Conservation (phyloP, 2,329 filamentous ascomycete genomes). For the Colletotrichum sublineola region DNA sequence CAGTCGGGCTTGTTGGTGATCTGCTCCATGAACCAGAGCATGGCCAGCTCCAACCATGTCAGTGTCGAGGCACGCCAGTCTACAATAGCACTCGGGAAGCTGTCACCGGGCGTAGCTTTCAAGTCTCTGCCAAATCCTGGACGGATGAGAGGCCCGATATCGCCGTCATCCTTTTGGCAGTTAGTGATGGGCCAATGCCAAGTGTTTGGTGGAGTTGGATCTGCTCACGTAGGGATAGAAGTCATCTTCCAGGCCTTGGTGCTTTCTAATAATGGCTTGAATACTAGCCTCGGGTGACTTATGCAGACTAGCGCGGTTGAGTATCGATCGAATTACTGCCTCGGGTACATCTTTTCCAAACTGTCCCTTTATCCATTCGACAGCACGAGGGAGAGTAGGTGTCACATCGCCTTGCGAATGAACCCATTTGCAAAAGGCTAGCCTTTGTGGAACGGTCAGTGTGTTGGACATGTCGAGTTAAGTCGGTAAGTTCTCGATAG, state of each 20-base stretch:
- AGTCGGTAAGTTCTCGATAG: too few relatives aligned
- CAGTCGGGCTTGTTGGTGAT: constrained; percentile 49
- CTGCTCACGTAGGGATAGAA: constrained; percentile 11
- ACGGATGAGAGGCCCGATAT: constrained; percentile 17
- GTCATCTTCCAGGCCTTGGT: neutral
- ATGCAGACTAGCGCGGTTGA: neutral
- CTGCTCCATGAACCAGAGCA: constrained; percentile 47
- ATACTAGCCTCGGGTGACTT: neutral
- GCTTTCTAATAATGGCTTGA: too few relatives aligned
- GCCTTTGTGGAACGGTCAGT: constrained; percentile 20
- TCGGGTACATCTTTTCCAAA: constrained; percentile 25
- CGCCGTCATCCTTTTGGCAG: constrained; percentile 18
- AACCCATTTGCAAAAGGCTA: constrained; percentile 21
- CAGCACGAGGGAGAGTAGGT: constrained; percentile 16
- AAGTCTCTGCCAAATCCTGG: constrained; percentile 25
- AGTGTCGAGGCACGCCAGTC: constrained; percentile 30
- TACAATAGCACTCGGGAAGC: constrained; percentile 18
- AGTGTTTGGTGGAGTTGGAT: neutral
- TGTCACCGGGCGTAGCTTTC: neutral
- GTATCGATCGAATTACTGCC: neutral
- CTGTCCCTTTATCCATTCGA: constrained; percentile 17
- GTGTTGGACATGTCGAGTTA: neutral
- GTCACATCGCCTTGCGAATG: neutral
- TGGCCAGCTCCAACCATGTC: constrained; percentile 43
- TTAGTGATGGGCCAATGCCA: neutral